Evolutionary conservation across 1,139 yeast species (phyloP), one percentile per base, ranked within the genome.

Genomic region (Kodamaea arcana): DNA sequence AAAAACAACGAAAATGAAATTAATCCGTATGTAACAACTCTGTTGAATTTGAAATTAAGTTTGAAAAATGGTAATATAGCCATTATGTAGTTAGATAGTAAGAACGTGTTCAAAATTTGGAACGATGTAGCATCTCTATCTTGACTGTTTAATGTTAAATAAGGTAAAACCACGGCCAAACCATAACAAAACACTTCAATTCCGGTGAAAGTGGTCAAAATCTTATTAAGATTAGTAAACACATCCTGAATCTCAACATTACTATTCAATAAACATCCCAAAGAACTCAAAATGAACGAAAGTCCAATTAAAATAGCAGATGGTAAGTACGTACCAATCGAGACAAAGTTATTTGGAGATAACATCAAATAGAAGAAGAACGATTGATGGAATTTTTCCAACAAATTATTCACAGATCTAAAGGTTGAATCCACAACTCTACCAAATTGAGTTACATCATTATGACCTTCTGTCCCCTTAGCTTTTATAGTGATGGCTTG

Each of bases 341-440:
- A 86, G 12, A 92, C 95, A 62, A 94, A 94, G 41, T 74, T 62
- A 40, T 72, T 66, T 10, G 97, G 94, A 0, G 90, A 76, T 39
- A 94, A 61, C 62, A 94, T 61, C 49, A 92, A 70, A 62, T 90
- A 94, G 54, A 90, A 94, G 68, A 94, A 94, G 56, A 88, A 94
- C 1, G 97, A 87, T 57, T 94, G 98, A 57, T 94, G 99, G 58
- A 92, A 92, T 56, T 90, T 94, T 57, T 94, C 99, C 37, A 92
- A 67, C 47, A 94, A 69, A 56, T 94, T 94, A 61, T 94, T 94
- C 29, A 94, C 86, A 0, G 96, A 82, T 44, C 98, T 74, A 53
- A 90, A 80, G 12, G 85, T 69, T 2, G 94, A 86, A 56, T 94
- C 99, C 13, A 88, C 76, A 4, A 90, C 72, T 54, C 98, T 74